Evolutionary conservation across 2,329 filamentous ascomycete species (phyloP).

Genomic region (Thielaviopsis ethacetica): DNA sequence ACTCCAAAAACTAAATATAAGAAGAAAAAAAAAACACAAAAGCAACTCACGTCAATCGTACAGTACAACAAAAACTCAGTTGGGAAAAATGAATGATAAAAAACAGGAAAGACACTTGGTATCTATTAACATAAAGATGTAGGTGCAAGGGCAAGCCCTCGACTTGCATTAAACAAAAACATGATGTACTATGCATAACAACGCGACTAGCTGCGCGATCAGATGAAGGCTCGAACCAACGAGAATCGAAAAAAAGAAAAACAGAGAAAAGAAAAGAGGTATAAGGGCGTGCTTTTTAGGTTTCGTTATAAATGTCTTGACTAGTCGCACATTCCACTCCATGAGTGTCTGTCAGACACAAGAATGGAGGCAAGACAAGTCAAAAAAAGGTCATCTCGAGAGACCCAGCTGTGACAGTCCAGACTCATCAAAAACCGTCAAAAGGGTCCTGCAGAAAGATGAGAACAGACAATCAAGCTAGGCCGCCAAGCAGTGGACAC

Average conservation of each 20-base stretch:
- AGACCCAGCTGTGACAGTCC: neutral
- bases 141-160: neutral
- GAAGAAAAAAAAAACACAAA: too few relatives aligned
- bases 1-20: too few relatives aligned
- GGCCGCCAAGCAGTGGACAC: neutral
- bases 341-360: neutral
- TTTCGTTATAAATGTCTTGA: neutral
- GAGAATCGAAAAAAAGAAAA: neutral
- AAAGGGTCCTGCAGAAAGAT: neutral
- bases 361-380: neutral
- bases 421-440: neutral
- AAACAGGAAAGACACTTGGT: slow-evolving; percentile 3
- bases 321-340: neutral
- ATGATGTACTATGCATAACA: slow-evolving; percentile 3
- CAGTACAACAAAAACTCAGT: too few relatives aligned
- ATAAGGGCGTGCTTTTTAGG: neutral
- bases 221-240: neutral
- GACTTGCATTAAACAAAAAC: slow-evolving; percentile 4
- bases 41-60: too few relatives aligned
- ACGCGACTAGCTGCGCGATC: neutral
- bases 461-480: neutral
- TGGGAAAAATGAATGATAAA: neutral
- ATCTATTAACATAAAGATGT: slow-evolving; percentile 4
- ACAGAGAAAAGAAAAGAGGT: slow-evolving; percentile 2
- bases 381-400: neutral